These are phyloP conservation scores for Komagataella populi DNA, from an alignment of 805 yeast genomes.

Conservation along the genomic window DNA sequence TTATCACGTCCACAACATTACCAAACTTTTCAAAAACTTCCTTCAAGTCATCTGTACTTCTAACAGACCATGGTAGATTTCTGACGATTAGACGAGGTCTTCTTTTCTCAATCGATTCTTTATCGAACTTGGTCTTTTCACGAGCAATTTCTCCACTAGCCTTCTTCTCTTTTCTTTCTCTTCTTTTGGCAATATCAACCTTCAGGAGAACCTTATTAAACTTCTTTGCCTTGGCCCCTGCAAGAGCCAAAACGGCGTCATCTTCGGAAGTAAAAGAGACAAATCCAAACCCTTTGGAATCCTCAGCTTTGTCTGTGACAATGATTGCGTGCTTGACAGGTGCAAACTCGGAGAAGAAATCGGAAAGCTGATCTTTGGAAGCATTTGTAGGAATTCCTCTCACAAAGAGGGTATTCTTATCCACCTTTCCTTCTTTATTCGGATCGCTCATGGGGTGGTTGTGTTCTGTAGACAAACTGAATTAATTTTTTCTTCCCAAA, in stretches of 20 bases:
- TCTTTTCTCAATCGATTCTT: conserved; percentile 48
- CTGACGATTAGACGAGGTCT: conserved; percentile 79
- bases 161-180: conserved; percentile 51
- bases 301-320: conserved; percentile 62
- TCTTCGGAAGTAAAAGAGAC: conserved; percentile 80
- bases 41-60: conserved; percentile 59
- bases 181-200: conserved; percentile 83
- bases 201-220: conserved; percentile 54
- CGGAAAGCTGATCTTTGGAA: conserved; percentile 68
- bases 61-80: conserved; percentile 92
- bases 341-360: conserved; percentile 80
- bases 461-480: neutral
- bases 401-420: conserved; percentile 65
- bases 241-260: conserved; percentile 68
- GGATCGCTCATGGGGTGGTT: neutral
- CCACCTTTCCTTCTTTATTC: conserved; percentile 20
- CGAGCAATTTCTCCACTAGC: conserved; percentile 4
- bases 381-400: conserved; percentile 74
- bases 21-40: conserved; percentile 68
- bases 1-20: conserved; percentile 74
- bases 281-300: conserved; percentile 91
- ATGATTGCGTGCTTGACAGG: conserved; percentile 94
- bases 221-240: conserved; percentile 48
- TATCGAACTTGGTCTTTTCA: conserved; percentile 11
- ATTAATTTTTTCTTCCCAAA: neutral